phyloP scores from a whole-genome alignment of 2,329 filamentous ascomycete genomes.

The Sarocladium brachiariae region DNA sequence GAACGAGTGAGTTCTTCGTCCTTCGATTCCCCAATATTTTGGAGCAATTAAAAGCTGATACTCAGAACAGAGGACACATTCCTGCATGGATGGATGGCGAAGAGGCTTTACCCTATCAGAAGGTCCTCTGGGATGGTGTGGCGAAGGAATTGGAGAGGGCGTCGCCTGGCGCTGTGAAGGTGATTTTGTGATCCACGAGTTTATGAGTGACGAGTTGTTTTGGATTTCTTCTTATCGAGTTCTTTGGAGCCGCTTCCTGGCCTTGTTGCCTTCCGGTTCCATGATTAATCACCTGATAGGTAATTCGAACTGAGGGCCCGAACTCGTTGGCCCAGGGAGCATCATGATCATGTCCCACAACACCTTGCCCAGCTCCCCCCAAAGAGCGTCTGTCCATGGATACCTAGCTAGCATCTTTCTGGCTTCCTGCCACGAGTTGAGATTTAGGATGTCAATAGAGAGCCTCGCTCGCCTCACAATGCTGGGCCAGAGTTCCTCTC shows the following conservation, averaged over 20 bases:
- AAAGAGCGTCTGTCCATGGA: slow-evolving; percentile 4
- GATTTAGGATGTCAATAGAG: not conserved
- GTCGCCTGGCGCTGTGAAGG: slow-evolving; percentile 20
- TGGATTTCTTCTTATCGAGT: too few relatives aligned
- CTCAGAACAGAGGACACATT: slow-evolving; percentile 11
- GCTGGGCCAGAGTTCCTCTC: not conserved
- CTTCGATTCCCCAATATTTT: not conserved
- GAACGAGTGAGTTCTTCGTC: slow-evolving; percentile 19
- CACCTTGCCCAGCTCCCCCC: not conserved
- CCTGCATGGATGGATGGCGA: slow-evolving; percentile 19
- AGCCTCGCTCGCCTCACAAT: not conserved
- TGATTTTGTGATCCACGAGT: not conserved
- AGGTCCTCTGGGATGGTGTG: slow-evolving; percentile 22
- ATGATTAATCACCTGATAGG: not conserved
- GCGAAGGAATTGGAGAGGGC: slow-evolving; percentile 20
- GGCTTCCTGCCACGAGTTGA: not conserved
- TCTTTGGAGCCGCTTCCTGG: too few relatives aligned
- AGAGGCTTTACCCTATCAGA: slow-evolving; percentile 15
- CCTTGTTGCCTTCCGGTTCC: not conserved
- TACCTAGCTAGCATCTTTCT: not conserved
- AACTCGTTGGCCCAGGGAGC: not conserved
- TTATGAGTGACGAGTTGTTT: not conserved
- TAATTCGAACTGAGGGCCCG: not conserved
- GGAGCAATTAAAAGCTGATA: not conserved
- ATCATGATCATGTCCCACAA: slow-evolving; percentile 1